These are phyloP conservation scores for Chlamydomonas eustigma DNA, from an alignment of 139 green algal species.

Conservation along the genomic window DNA sequence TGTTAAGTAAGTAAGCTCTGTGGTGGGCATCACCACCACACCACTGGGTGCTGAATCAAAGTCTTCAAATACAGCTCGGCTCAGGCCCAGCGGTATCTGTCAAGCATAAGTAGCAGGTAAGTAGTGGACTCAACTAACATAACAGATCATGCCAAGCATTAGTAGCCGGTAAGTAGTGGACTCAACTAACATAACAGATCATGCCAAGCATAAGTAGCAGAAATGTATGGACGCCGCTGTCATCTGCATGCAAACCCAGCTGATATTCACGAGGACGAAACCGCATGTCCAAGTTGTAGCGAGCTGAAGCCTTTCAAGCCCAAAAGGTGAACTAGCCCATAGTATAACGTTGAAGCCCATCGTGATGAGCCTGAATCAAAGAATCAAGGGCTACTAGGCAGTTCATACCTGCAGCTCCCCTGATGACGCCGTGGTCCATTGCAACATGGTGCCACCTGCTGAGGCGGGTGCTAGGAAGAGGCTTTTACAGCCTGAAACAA, in stretches of 20 bases:
- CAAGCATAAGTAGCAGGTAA: neutral
- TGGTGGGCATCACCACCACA: neutral
- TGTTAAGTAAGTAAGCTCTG: neutral
- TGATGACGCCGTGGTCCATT: slow-evolving; percentile 11
- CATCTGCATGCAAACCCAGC: too few species aligned
- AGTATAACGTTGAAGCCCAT: neutral
- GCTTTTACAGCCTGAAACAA: slow-evolving; percentile 7
- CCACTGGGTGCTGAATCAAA: slow-evolving; percentile 25
- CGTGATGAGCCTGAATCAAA: neutral
- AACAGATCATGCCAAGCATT: neutral
- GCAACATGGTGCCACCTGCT: slow-evolving; percentile 6
- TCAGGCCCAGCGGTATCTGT: neutral
- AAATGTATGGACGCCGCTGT: too few species aligned
- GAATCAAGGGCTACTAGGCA: neutral
- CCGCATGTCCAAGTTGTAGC: slow-evolving; percentile 18
- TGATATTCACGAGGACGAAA: too few species aligned
- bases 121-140: neutral
- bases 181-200: neutral
- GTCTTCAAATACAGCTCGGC: slow-evolving; percentile 17
- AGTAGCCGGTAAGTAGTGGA: neutral
- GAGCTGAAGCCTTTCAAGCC: slow-evolving; percentile 20
- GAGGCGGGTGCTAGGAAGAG: slow-evolving; percentile 12
- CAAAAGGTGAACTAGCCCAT: too few species aligned
- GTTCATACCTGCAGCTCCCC: slow-evolving; percentile 3
- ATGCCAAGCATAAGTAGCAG: neutral